These are phyloP conservation scores for Ramichloridium luteum DNA, from an alignment of 2,329 filamentous ascomycete genomes.

Conservation along the genomic window DNA sequence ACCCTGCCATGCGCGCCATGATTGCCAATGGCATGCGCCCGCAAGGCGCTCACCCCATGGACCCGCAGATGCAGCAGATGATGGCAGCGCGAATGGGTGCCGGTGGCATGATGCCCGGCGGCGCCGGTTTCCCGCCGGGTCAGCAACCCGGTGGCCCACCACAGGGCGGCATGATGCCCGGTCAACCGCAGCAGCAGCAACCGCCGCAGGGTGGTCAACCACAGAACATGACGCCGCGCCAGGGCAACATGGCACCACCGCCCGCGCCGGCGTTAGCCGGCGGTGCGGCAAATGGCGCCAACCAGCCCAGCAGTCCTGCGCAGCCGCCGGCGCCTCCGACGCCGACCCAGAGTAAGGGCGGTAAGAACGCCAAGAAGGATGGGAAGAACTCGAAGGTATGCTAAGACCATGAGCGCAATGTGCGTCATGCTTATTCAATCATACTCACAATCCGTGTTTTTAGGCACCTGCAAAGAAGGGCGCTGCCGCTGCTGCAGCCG, in stretches of 20 bases:
- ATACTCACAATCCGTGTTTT: too few relatives aligned
- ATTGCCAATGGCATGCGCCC: slow-evolving; percentile 38
- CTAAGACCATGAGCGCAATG: too few relatives aligned
- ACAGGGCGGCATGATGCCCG: slow-evolving; percentile 30
- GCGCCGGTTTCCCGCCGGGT: background rate
- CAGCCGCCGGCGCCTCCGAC: slow-evolving; percentile 55
- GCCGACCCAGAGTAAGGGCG: slow-evolving; percentile 50
- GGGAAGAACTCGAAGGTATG: slow-evolving; percentile 38
- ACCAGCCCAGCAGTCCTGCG: slow-evolving; percentile 37
- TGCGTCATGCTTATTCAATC: too few relatives aligned
- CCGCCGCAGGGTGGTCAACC: slow-evolving; percentile 40
- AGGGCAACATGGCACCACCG: slow-evolving; percentile 47
- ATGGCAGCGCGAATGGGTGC: background rate
- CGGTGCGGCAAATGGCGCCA: slow-evolving; percentile 27
- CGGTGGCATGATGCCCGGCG: background rate
- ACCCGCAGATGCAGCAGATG: too few relatives aligned
- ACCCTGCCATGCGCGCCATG: slow-evolving; percentile 16
- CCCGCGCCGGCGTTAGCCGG: slow-evolving; percentile 35
- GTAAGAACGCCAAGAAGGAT: slow-evolving; percentile 46
- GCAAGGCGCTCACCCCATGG: too few relatives aligned
- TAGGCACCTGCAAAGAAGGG: too few relatives aligned
- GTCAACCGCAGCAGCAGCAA: slow-evolving; percentile 34
- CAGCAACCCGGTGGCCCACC: slow-evolving; percentile 24
- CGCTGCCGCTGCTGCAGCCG: slow-evolving; percentile 31
- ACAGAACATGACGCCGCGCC: slow-evolving; percentile 56